These are phyloP conservation scores for Asterella californica DNA, from an alignment of 225 moss, liverwort and hornwort genomes.

Conservation along the genomic window DNA sequence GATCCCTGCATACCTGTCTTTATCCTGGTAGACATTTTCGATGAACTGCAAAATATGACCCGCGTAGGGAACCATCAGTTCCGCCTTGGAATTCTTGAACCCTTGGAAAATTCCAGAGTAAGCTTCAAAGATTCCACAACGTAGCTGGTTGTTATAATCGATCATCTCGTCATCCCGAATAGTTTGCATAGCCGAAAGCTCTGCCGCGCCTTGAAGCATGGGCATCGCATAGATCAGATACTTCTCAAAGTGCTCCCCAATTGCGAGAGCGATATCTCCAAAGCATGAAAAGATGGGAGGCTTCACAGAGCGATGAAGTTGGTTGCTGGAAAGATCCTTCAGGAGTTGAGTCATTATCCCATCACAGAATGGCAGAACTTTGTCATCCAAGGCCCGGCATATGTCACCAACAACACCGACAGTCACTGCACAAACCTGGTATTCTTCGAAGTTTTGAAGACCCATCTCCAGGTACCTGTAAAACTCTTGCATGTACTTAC, in stretches of 20 bases:
- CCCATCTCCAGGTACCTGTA: constrained; percentile 53
- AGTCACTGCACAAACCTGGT: constrained; percentile 51
- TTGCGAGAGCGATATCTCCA: constrained; percentile 50
- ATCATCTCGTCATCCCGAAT: constrained; percentile 52
- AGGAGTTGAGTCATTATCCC: constrained; percentile 53
- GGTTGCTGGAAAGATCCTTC: constrained; percentile 52
- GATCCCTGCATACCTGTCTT: constrained; percentile 38
- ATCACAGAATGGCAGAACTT: constrained; percentile 43
- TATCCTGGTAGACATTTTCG: constrained; percentile 53
- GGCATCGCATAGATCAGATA: constrained; percentile 53
- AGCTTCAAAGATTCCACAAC: constrained; percentile 54
- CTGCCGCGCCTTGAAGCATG: constrained; percentile 54
- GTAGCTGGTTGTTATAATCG: constrained; percentile 50
- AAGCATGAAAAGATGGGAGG: constrained; percentile 54
- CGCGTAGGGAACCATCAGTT: constrained; percentile 44
- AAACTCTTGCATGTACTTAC: constrained; percentile 51
- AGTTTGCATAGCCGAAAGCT: constrained; percentile 49
- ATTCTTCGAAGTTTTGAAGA: constrained; percentile 49
- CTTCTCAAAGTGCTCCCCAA: constrained; percentile 51
- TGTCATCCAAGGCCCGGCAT: constrained; percentile 49
- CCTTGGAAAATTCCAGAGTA: constrained; percentile 54
- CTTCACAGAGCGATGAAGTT: constrained; percentile 52
- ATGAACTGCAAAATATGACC: constrained; percentile 48
- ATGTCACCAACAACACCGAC: constrained; percentile 53
- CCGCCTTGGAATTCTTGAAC: constrained; percentile 48